Base-by-base conservation (phyloP, 805 yeast species). In the Starmerella khaoyaiensis region DNA sequence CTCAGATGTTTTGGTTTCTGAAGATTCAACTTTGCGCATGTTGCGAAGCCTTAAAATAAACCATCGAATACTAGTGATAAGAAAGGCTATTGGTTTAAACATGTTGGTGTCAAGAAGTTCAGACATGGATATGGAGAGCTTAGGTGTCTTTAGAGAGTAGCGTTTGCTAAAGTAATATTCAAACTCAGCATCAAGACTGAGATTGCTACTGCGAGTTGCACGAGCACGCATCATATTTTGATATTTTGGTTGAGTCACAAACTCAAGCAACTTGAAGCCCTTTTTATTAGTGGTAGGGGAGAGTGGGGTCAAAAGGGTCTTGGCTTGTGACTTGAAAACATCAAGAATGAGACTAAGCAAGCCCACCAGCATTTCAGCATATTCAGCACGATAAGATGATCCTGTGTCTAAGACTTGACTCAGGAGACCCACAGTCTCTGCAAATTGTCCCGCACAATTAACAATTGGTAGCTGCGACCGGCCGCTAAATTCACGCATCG, bases 341-440 rank as follows among this genome's bases (percentile, higher is more conserved):
- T 40, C 35, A 16, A 40, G 20, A 4, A 41, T 24, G 18, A 47
- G 48, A 32, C 45, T 42, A 39, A 53, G 41, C 29, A 54, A 42
- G 5, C 46, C 44, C 6, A 59, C 43, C n/a, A 59, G 41, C 31
- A 59, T 44, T 5, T 40, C 34, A 0, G 73, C 71, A 52, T 74
- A 73, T 20, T 71, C 74, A 26, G 64, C 61, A 37, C 83, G 66
- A 50, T 67, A 79, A 30, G 67, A 60, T 22, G 70, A 57, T 4
- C 80, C 72, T 3, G 82, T 74, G 51, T 74, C 76, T 37, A 78
- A 60, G 4, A 72, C 54, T 28, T 62, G 61, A 46, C 79, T 71
- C 5, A 69, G 54, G 43, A 64, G 61, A 19, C 60, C 56, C 36
- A 74, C 62, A 35, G 76, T 60, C 10, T 57, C 56, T 31, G 68